phyloP scores from a whole-genome alignment of 2,329 filamentous ascomycete genomes.

The Akanthomyces lecanii region DNA sequence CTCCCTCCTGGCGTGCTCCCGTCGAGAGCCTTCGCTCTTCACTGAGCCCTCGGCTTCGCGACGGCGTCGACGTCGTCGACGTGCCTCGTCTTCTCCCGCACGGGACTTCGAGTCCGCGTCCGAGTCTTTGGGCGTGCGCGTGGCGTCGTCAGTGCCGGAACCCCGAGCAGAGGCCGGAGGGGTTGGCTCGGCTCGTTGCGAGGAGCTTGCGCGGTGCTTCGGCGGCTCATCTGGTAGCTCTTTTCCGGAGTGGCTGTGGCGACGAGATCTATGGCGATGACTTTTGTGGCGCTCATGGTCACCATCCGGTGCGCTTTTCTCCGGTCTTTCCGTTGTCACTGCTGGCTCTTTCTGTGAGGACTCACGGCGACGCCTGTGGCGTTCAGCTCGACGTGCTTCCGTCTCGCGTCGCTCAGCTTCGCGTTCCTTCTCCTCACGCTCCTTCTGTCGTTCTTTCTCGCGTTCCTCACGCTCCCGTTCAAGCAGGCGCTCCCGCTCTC shows the following conservation, averaged over 20 bases:
- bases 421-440: constrained; percentile 19
- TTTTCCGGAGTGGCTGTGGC: constrained; percentile 38
- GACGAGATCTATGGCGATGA: constrained; percentile 37
- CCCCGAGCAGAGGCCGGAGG: constrained; percentile 2
- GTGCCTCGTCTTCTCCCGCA: constrained; percentile 10
- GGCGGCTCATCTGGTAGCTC: constrained; percentile 23
- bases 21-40: constrained; percentile 4
- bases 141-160: constrained; percentile 8
- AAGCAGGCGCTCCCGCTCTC: constrained; percentile 13
- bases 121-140: neutral
- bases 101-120: neutral
- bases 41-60: constrained; percentile 3
- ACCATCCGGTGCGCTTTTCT: neutral
- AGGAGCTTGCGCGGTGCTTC: neutral
- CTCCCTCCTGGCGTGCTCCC: neutral
- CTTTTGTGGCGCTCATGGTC: constrained; percentile 16
- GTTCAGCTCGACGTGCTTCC: neutral
- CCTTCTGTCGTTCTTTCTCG: constrained; percentile 17
- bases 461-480: constrained; percentile 19
- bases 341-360: constrained; percentile 16
- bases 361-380: constrained; percentile 2
- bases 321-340: neutral
- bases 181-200: neutral
- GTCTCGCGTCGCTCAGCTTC: constrained; percentile 18
- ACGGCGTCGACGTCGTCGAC: constrained; percentile 9